Evolutionary conservation across 192 early-diverging fungal genomes (phyloP).

Genomic region (Mortierella hygrophila): DNA sequence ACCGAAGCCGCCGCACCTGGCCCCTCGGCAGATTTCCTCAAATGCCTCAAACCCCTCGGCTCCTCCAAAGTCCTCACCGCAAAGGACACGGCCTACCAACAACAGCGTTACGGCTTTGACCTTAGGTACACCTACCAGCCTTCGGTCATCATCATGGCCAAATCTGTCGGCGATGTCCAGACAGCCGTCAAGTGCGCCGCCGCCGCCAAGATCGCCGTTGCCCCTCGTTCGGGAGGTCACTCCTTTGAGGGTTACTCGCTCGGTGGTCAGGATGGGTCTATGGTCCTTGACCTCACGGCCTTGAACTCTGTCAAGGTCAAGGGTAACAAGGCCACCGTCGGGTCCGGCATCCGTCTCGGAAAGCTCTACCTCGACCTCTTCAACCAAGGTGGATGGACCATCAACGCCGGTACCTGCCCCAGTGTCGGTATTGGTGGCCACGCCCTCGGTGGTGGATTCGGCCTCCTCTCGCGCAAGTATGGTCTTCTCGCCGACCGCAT

Average conservation of each 20-base stretch:
- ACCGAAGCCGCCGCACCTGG: slow-evolving; percentile 7
- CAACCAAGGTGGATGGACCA: slow-evolving; percentile 51
- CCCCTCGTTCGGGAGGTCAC: slow-evolving; percentile 66
- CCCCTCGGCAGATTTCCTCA: not conserved
- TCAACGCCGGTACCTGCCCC: slow-evolving; percentile 70
- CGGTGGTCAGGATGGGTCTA: slow-evolving; percentile 58
- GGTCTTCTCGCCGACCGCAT: slow-evolving; percentile 68
- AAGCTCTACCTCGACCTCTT: slow-evolving; percentile 60
- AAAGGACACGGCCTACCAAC: not conserved
- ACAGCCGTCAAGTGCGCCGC: slow-evolving; percentile 54
- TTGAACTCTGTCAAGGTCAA: slow-evolving; percentile 50
- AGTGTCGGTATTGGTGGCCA: slow-evolving; percentile 72
- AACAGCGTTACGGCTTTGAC: slow-evolving; percentile 39
- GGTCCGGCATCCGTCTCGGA: slow-evolving; percentile 67
- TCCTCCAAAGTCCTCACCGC: slow-evolving; percentile 18
- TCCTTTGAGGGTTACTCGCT: slow-evolving; percentile 68
- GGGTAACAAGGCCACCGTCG: slow-evolving; percentile 47
- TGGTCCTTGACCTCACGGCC: slow-evolving; percentile 65
- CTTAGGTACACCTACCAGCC: slow-evolving; percentile 37
- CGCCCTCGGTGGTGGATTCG: slow-evolving; percentile 69
- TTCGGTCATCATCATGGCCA: slow-evolving; percentile 35
- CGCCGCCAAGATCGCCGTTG: slow-evolving; percentile 34
- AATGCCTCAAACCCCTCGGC: slow-evolving; percentile 26
- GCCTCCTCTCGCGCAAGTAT: slow-evolving; percentile 61
- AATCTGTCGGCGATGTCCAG: slow-evolving; percentile 28